Evolutionary conservation across 2,329 filamentous ascomycete genomes (phyloP), one percentile per base, ranked within the genome.

Genomic region (Thelonectria rubi): DNA sequence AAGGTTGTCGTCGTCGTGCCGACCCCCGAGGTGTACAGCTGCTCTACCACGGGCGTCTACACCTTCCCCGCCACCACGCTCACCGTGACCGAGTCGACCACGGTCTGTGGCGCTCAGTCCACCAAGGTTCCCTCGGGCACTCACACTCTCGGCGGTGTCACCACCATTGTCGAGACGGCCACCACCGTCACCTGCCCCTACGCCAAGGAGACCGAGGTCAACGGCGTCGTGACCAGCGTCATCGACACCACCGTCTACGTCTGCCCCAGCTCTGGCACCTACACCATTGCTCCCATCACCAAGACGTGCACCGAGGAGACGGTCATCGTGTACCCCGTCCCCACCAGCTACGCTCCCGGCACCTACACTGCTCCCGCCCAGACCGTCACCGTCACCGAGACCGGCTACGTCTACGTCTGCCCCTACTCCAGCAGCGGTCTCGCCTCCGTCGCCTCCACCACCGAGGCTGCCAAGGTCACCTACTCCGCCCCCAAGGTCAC

Each of bases 61-160:
- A 92, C 90, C 68, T 87, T 92, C 82, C 88, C 88, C 69, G 89
- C 90, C 62, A 90, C 85, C 69, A 94, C 90, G 65, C 74, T 91
- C 67, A 89, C 86, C 63, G 79, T 93, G 68, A 88, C 83, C 65
- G 81, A 87, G 76, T 84, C 85, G 62, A 90, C 88, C 69, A 91
- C 88, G 40, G 88, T 91, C 64, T 88, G 86, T 76, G 89, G 78
- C 69, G 84, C 86, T 54, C 82, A 86, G 65, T 83, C 86, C 61
- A 90, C 89, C 68, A 77, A 82, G 52, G 81, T 92, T 51, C 80
- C 88, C 57, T 68, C 83, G 61, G 91, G 91, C 73, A 86, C 83
- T 43, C 82, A 91, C 83, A 91, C 88, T 67, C 79, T 88, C 65
- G 91, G 90, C 69, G 90, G 90, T 81, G 86, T 91, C 60, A 92